Evolutionary conservation across 1,284 basidiomycete species (phyloP), one percentile per base, ranked within the genome.

Genomic region (Schizopora paradoxa): DNA sequence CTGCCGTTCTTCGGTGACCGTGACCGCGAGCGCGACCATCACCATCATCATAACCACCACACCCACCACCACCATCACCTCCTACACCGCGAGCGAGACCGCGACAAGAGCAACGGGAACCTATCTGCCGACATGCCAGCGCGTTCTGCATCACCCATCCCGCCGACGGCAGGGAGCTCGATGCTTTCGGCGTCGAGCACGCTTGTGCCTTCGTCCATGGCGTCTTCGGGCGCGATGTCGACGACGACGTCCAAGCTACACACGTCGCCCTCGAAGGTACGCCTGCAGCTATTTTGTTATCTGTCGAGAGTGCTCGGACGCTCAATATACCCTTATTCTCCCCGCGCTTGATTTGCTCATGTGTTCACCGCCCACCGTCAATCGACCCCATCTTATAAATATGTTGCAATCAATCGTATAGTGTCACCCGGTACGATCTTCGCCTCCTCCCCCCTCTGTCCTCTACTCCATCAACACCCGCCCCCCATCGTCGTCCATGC

Each of bases 211-310:
- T 7, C 41, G 28, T 32, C 10, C 38, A 27, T 18, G 14, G 31
- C 21, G 7, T 25, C 28, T 18, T 45, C 45, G 48, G 43, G 43
- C 1, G 45, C 48, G 29, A 43, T 43, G 37, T 43, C 48, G 29
- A 41, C 48, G 6, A 23, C 48, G 27, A 41, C 33, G 34, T 34
- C 21, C 45, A 56, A 41, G 60, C 61, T 69, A 42, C 72, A 82
- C 58, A 67, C 74, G 6, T 85, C 83, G 4, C 83, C 82, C 2
- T 76, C 82, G 44, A 86, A 86, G 73, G 81, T 79, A 22, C 41
- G 47, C 26, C 13, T 14, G 1, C 2, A 14, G 22, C 29, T 22
- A 16, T n/a, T 35, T 41, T 35, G 18, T 35, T 14, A 35, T 35
- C 14, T 35, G 7, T 10, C 14, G 40, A 27, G 25, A 41, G 22